A percentile compares a stretch with the other conserved stretches of the same genome.
Conservation (phyloP, 208 protist species). For the Zelonia costaricensis region DNA sequence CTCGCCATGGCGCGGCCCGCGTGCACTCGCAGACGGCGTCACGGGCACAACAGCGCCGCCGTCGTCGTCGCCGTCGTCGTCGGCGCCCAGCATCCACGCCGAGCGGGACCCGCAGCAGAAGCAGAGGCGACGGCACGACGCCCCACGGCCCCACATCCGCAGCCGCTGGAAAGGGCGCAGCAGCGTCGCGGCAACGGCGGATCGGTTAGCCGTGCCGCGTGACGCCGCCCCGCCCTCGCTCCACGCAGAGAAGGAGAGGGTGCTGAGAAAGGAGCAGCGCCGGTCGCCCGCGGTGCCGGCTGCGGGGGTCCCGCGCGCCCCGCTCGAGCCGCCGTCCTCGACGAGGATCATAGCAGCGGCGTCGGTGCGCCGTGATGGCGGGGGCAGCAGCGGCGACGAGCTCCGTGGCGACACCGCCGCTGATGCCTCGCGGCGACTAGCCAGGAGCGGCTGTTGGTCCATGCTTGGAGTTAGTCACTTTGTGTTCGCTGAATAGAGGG, state of each 20-base stretch:
- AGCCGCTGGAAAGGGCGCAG: conserved; percentile 25
- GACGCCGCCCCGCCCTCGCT: neutral
- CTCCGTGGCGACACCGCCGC: too few species aligned
- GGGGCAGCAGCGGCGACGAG: neutral
- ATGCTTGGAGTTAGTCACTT: too few species aligned
- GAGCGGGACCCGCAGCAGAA: neutral
- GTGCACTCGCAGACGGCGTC: conserved; percentile 7
- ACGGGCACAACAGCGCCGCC: neutral
- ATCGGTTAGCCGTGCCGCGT: neutral
- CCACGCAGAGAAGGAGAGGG: conserved; percentile 15
- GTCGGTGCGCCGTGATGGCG: neutral
- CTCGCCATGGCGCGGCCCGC: neutral
- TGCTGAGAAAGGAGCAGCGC: conserved; percentile 19
- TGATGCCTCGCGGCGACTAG: neutral
- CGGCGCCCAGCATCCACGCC: too few species aligned
- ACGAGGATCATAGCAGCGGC: neutral
- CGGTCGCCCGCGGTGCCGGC: conserved; percentile 9
- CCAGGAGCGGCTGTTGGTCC: conserved; percentile 14
- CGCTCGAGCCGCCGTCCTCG: conserved; percentile 7
- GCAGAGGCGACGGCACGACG: neutral
- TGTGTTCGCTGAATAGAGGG: too few species aligned
- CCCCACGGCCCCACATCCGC: conserved; percentile 4
- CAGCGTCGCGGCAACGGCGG: neutral
- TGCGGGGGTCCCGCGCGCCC: neutral
- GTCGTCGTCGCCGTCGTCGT: conserved; percentile 2